phyloP scores from a whole-genome alignment of 2,329 filamentous ascomycete genomes.

The Colletotrichum chlorophyti region DNA sequence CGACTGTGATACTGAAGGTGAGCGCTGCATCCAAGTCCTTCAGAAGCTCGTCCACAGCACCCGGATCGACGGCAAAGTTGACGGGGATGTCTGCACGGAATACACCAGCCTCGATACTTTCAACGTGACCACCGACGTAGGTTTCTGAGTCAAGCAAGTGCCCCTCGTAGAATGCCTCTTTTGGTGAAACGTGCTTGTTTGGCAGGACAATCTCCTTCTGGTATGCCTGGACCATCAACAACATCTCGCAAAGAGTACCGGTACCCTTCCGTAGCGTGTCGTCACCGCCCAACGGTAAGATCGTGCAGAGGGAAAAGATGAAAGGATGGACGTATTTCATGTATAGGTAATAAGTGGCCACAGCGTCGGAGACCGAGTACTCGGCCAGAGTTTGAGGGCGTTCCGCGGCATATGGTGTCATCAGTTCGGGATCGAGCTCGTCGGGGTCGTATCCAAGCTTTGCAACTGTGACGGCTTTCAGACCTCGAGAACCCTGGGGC shows the following conservation, averaged over 20 bases:
- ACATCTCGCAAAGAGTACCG: conserved; percentile 98
- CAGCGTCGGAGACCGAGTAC: conserved; percentile 98
- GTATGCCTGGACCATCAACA: conserved; percentile 98
- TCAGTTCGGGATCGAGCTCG: conserved; percentile 94
- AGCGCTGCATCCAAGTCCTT: conserved; percentile 86
- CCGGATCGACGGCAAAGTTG: conserved; percentile 89
- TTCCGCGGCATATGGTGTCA: conserved; percentile 91
- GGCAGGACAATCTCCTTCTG: conserved; percentile 89
- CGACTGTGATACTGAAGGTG: conserved; percentile 83
- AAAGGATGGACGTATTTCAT: conserved; percentile 99
- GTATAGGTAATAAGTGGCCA: conserved; percentile 98
- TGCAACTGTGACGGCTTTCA: conserved; percentile 97
- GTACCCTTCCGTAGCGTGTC: conserved; percentile 95
- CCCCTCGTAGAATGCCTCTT: conserved; percentile 95
- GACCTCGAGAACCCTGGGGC: conserved; percentile 92
- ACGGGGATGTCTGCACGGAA: conserved; percentile 96
- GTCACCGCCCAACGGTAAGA: conserved; percentile 90
- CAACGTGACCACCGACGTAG: conserved; percentile 97
- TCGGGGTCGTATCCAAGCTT: conserved; percentile 99
- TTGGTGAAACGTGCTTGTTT: conserved; percentile 92
- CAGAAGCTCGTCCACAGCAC: conserved; percentile 88
- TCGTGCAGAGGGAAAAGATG: conserved; percentile 97
- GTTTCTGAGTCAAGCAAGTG: conserved; percentile 97
- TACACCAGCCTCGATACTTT: conserved; percentile 98
- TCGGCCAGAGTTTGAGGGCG: conserved; percentile 93